These are phyloP conservation scores for Eucalyptus marginata DNA, from an alignment of 345 rosid species.

Conservation along the genomic window DNA sequence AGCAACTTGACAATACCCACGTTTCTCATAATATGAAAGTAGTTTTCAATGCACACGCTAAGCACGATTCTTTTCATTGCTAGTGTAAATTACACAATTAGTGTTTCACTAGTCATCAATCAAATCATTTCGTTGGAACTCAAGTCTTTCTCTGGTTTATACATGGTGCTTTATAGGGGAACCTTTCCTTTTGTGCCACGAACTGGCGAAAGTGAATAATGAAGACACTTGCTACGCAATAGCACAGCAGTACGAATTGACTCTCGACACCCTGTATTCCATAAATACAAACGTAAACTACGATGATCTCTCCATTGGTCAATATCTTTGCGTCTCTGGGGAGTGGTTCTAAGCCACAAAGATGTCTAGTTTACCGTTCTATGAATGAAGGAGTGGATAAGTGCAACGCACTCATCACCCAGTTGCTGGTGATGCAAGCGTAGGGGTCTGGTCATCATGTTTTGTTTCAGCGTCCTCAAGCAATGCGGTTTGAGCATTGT, in stretches of 20 bases:
- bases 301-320: not conserved
- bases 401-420: too few species aligned
- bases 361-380: too few species aligned
- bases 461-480: too few species aligned
- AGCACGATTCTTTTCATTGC: not conserved
- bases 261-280: not conserved
- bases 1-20: not conserved
- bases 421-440: too few species aligned
- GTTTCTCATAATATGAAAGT: not conserved
- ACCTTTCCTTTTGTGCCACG: not conserved
- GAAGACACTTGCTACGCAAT: not conserved
- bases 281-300: constrained; percentile 1
- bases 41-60: not conserved
- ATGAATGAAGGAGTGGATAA: too few species aligned
- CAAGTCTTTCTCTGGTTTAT: not conserved
- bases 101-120: not conserved
- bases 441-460: too few species aligned
- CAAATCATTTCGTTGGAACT: not conserved
- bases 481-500: too few species aligned
- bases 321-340: not conserved
- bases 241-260: not conserved
- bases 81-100: not conserved
- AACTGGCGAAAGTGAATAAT: not conserved
- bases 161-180: not conserved
- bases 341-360: too few species aligned